phyloP scores from a whole-genome alignment of 2,329 filamentous ascomycete species.

The Grosmannia serpens region DNA sequence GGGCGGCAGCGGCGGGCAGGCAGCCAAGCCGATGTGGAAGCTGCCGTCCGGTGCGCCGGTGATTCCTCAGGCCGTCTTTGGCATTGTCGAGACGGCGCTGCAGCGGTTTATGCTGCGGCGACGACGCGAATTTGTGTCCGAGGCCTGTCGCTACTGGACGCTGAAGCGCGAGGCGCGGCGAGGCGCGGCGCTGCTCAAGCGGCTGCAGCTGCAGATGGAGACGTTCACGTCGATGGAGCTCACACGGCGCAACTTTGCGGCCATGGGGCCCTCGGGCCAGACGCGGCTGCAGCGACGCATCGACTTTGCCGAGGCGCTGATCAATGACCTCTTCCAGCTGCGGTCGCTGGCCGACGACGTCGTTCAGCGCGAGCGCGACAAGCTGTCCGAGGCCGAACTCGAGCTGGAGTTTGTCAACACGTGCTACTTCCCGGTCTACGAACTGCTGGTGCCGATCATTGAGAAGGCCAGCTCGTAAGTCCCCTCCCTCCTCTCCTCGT shows the following conservation, averaged over 20 bases:
- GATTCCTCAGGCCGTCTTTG: slow-evolving; percentile 78
- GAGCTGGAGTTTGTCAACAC: slow-evolving; percentile 73
- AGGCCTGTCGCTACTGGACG: slow-evolving; percentile 96
- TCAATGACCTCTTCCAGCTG: slow-evolving; percentile 68
- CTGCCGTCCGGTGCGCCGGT: slow-evolving; percentile 89
- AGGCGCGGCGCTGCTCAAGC: slow-evolving; percentile 83
- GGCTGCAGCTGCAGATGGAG: slow-evolving; percentile 88
- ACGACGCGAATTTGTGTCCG: slow-evolving; percentile 82
- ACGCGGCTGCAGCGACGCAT: slow-evolving; percentile 70
- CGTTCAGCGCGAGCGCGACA: slow-evolving; percentile 64
- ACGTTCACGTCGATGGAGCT: slow-evolving; percentile 97
- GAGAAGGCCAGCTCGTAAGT: slow-evolving; percentile 74
- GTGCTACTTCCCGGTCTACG: slow-evolving; percentile 82
- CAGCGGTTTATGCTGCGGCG: slow-evolving; percentile 70
- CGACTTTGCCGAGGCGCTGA: slow-evolving; percentile 69
- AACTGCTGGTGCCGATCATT: slow-evolving; percentile 64
- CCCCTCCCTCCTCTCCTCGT: neutral
- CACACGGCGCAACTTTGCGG: slow-evolving; percentile 87
- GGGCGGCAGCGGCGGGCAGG: slow-evolving; percentile 13
- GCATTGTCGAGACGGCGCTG: slow-evolving; percentile 73
- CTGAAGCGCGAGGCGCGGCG: slow-evolving; percentile 86
- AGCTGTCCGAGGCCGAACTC: slow-evolving; percentile 64
- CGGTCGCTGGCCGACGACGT: slow-evolving; percentile 58
- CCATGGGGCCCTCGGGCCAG: slow-evolving; percentile 78
- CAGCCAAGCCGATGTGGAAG: slow-evolving; percentile 68